These are phyloP conservation scores for Gillenia trifoliata DNA, from an alignment of 306 rosid species.

Conservation along the genomic window DNA sequence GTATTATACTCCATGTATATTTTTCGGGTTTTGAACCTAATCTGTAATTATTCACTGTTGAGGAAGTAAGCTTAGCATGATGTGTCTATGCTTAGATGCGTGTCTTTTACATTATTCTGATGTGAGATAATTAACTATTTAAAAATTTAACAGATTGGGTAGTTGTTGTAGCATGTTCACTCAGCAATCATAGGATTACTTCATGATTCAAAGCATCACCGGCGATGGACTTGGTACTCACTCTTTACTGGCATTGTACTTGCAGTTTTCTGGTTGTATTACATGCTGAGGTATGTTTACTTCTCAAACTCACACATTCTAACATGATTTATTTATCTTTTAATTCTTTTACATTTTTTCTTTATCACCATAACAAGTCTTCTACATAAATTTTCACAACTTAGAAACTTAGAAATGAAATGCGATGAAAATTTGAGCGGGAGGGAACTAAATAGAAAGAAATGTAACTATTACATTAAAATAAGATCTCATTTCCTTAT, in stretches of 20 bases:
- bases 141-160: conserved; percentile 53
- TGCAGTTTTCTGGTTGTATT: conserved; percentile 75
- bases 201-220: conserved; percentile 39
- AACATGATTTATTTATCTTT: neutral
- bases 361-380: no score
- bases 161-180: conserved; percentile 67
- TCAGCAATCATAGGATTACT: conserved; percentile 59
- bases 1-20: neutral
- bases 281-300: conserved; percentile 64
- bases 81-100: neutral
- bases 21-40: neutral
- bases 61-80: neutral
- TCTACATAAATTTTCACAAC: no score
- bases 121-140: conserved; percentile 8
- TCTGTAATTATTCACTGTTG: neutral
- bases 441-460: neutral
- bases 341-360: neutral
- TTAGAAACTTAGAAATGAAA: neutral
- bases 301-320: neutral
- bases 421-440: neutral
- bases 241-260: no score
- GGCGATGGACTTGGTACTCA: conserved; percentile 69
- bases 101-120: neutral
- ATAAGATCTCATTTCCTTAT: neutral
- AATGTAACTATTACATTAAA: neutral